Conservation (phyloP, 768 basidiomycete genomes). For the Xanthoconium purpureum region DNA sequence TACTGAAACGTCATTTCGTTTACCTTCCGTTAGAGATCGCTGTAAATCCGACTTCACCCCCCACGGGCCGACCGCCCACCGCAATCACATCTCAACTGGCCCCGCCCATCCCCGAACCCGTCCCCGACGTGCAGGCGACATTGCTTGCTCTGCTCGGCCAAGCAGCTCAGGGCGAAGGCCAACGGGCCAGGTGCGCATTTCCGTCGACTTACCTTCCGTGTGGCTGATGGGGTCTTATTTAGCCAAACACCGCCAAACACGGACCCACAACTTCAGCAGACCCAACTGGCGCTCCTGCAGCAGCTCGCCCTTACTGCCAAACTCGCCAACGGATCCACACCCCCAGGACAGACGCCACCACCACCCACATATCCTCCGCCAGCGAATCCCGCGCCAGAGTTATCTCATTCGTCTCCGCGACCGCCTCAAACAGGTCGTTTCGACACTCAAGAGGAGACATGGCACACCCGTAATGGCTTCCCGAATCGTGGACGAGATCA, state of each 20-base stretch:
- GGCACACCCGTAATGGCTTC: conserved; percentile 30
- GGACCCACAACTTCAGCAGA: conserved; percentile 43
- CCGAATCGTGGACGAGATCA: conserved; percentile 45
- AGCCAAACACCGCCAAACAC: conserved; percentile 68
- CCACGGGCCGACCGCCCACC: conserved; percentile 32
- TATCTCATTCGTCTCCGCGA: conserved; percentile 12
- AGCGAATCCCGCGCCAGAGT: conserved; percentile 16
- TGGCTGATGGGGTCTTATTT: conserved; percentile 6
- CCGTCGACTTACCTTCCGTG: background rate
- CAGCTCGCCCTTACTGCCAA: conserved; percentile 68
- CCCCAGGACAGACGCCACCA: conserved; percentile 27
- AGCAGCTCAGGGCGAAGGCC: conserved; percentile 46
- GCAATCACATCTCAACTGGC: conserved; percentile 25
- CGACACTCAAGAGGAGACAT: conserved; percentile 36
- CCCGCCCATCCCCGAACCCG: conserved; percentile 11
- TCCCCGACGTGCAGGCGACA: conserved; percentile 52
- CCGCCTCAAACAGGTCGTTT: conserved; percentile 25
- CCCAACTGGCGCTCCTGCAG: conserved; percentile 70
- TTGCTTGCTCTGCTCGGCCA: conserved; percentile 68
- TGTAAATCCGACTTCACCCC: conserved; percentile 41
- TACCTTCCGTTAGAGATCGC: conserved; percentile 57
- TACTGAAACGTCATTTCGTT: conserved; percentile 60
- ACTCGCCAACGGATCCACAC: conserved; percentile 32
- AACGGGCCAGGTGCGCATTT: conserved; percentile 36
- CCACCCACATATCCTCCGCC: conserved; percentile 18